phyloP scores from a whole-genome alignment of 2,329 filamentous ascomycete species.

The Talaromyces pinophilus region DNA sequence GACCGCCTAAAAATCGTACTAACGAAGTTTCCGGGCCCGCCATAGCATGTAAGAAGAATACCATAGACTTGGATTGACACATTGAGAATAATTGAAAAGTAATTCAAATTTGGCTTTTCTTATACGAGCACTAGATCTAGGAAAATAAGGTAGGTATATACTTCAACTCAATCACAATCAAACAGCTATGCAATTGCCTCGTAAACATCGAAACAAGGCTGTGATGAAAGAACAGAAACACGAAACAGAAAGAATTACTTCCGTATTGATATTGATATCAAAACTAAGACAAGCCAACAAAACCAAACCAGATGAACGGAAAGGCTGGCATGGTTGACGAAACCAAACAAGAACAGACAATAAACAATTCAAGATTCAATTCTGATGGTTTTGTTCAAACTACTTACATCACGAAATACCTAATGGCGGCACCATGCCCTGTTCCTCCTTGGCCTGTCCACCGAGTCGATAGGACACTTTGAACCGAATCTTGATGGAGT shows the following conservation, averaged over 20 bases:
- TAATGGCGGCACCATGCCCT: slow-evolving; percentile 79
- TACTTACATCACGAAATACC: slow-evolving; percentile 61
- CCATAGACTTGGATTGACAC: too few species aligned
- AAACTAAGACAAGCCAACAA: background rate
- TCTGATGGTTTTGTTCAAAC: background rate
- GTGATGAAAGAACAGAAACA: background rate
- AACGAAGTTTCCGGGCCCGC: too few species aligned
- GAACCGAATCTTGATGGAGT: slow-evolving; percentile 85
- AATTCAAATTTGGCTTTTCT: background rate
- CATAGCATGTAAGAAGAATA: too few species aligned
- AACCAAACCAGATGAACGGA: background rate
- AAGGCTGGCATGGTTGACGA: background rate
- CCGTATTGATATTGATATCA: slow-evolving; percentile 3
- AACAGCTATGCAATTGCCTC: slow-evolving; percentile 1
- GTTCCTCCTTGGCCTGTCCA: slow-evolving; percentile 66
- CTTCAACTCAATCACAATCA: background rate
- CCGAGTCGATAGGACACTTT: slow-evolving; percentile 77
- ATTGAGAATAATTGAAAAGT: too few species aligned
- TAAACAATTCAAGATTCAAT: background rate
- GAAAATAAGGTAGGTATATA: background rate
- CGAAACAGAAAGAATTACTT: background rate
- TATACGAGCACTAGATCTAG: background rate
- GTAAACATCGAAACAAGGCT: background rate
- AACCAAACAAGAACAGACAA: background rate
- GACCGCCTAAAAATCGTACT: too few species aligned